These are phyloP conservation scores for Mycena alexandri DNA, from an alignment of 768 basidiomycete species.

Conservation along the genomic window DNA sequence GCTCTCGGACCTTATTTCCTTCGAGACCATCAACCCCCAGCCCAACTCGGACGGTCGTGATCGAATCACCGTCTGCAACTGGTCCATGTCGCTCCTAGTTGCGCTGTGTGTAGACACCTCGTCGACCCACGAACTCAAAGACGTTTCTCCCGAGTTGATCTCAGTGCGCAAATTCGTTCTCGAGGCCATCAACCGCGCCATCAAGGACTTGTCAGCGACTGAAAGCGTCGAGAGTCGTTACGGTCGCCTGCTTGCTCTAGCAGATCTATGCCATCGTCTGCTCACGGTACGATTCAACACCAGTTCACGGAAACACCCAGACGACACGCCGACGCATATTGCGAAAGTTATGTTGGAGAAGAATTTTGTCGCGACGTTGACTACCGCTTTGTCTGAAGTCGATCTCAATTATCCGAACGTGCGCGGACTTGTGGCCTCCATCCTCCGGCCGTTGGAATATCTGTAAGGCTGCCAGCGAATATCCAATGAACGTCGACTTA, in stretches of 20 bases:
- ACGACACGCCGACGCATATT: constrained; percentile 89
- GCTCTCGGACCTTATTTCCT: constrained; percentile 85
- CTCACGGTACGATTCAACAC: constrained; percentile 82
- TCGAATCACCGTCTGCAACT: constrained; percentile 77
- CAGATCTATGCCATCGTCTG: constrained; percentile 89
- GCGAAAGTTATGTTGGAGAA: constrained; percentile 99
- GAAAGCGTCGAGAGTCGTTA: constrained; percentile 83
- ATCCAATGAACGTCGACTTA: constrained; percentile 27
- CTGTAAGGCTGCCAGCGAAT: constrained; percentile 68
- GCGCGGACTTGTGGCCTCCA: constrained; percentile 84
- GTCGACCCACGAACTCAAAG: constrained; percentile 76
- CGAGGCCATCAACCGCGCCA: constrained; percentile 86
- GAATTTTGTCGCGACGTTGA: constrained; percentile 91
- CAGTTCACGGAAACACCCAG: constrained; percentile 66
- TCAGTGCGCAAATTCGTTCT: constrained; percentile 93
- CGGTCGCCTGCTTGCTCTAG: constrained; percentile 87
- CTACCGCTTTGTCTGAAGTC: constrained; percentile 89
- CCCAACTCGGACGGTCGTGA: constrained; percentile 67
- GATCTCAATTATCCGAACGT: constrained; percentile 97
- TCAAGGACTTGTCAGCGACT: constrained; percentile 79
- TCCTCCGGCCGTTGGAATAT: constrained; percentile 90
- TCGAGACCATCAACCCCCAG: constrained; percentile 77
- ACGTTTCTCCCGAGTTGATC: constrained; percentile 81
- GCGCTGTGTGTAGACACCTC: constrained; percentile 93
- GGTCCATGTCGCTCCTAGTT: constrained; percentile 91